Base-by-base conservation (phyloP, 1,139 yeast species). In the Blastobotrys indianensis region DNA sequence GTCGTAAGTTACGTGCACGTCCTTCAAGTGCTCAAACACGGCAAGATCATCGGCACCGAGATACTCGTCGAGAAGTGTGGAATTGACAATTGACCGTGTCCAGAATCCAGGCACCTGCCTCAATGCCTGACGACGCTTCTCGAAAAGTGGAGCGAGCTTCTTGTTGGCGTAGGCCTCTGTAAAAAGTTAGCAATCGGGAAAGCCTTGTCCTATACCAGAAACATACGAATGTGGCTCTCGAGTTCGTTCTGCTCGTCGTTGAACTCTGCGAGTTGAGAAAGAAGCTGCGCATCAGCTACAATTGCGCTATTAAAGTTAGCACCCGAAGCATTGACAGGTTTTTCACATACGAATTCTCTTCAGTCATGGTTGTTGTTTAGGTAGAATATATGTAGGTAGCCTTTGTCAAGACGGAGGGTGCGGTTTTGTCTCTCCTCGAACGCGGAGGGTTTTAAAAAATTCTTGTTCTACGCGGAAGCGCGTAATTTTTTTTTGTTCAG, bases 231-330 rank as follows among this genome's bases (percentile, higher is more conserved):
- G 37, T 61, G 59, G 17, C 54, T 45, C 44, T 65, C 68, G 9
- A 60, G 60, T 10, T 46, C 48, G 33, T 53, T 51, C 45, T 63
- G 67, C 58, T 82, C 85, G 43, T 80, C 84, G 20, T 72, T 72
- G 43, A 85, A 69, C 56, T 77, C 77, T 2, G 63, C 62, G 37
- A 64, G 55, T 2, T 46, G 41, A 13, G 42, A 46, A 39, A 50
- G 48, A 11, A 20, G 28, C 25, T 20, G 4, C 6, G 25, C 25
- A 20, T 20, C 25, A 20, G 25, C 25, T 4, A 20, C 7, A 20
- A 4, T 4, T 20, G 25, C 25, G 7, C 25, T 20, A 7, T 4
- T 4, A 20, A 20, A 20, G 25, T 20, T 20, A 20, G 25, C 25
- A 20, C 7, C 25, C 25, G 7, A 20, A 20, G n/a, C n/a, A n/a